phyloP scores from a whole-genome alignment of 352 stramenopile genomes.

The Pythium grandisporangium region DNA sequence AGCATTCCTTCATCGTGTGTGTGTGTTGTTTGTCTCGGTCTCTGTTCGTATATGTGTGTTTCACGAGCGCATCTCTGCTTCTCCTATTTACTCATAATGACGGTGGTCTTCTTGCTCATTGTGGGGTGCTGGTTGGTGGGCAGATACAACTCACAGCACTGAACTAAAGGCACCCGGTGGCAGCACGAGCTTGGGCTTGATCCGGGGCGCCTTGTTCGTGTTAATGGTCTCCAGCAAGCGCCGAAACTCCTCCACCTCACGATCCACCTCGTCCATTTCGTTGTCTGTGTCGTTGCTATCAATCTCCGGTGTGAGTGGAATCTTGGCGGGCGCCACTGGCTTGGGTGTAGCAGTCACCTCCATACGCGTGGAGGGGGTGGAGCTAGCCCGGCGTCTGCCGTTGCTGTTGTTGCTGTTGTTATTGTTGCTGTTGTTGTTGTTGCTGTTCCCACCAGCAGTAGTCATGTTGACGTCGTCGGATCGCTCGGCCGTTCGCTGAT shows the following conservation, averaged over 20 bases:
- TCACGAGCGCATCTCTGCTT: neutral
- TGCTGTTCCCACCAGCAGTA: no score
- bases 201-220: constrained; percentile 31
- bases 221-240: constrained; percentile 66
- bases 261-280: constrained; percentile 44
- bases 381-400: no score
- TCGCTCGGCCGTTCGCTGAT: no score
- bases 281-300: constrained; percentile 18
- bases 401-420: no score
- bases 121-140: no score
- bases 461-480: no score
- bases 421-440: no score
- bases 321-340: constrained; percentile 7
- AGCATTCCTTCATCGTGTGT: neutral
- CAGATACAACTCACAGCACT: neutral
- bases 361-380: no score
- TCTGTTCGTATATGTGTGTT: neutral
- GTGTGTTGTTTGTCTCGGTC: neutral
- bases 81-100: neutral
- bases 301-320: neutral
- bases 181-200: constrained; percentile 66
- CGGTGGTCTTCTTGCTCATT: neutral
- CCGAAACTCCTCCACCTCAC: constrained; percentile 71
- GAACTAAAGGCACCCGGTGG: constrained; percentile 40
- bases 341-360: neutral